Evolutionary conservation across 208 protist species (phyloP).

Genomic region (Acanthamoeba lenticulata): DNA sequence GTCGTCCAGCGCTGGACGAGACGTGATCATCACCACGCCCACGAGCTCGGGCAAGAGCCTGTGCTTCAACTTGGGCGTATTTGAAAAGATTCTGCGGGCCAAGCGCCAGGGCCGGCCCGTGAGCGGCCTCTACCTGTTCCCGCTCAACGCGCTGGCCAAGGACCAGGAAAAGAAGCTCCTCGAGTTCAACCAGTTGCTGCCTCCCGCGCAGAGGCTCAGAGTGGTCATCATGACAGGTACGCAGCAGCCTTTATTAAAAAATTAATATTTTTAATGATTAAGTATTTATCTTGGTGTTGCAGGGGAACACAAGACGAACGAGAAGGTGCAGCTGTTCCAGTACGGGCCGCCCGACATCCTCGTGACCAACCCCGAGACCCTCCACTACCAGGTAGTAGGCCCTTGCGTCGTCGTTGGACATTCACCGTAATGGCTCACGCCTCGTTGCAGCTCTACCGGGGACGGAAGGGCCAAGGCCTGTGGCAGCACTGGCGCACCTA

Average conservation of each 20-base stretch:
- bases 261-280: neutral
- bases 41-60: conserved; percentile 43
- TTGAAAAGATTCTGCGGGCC: neutral
- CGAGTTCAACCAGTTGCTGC: conserved; percentile 42
- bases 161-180: conserved; percentile 43
- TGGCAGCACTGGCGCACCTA: conserved; percentile 30
- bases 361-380: neutral
- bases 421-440: neutral
- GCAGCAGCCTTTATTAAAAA: neutral
- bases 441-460: neutral
- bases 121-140: conserved; percentile 31
- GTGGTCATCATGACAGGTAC: conserved; percentile 32
- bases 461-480: neutral
- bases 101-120: neutral
- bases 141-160: conserved; percentile 45
- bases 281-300: neutral
- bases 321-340: neutral
- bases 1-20: neutral
- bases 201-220: neutral
- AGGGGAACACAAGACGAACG: neutral
- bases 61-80: conserved; percentile 54
- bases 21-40: conserved; percentile 48
- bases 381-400: neutral
- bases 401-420: neutral
- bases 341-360: neutral